Evolutionary conservation across 2,329 filamentous ascomycete species (phyloP).

Genomic region (Fusarium sp.): DNA sequence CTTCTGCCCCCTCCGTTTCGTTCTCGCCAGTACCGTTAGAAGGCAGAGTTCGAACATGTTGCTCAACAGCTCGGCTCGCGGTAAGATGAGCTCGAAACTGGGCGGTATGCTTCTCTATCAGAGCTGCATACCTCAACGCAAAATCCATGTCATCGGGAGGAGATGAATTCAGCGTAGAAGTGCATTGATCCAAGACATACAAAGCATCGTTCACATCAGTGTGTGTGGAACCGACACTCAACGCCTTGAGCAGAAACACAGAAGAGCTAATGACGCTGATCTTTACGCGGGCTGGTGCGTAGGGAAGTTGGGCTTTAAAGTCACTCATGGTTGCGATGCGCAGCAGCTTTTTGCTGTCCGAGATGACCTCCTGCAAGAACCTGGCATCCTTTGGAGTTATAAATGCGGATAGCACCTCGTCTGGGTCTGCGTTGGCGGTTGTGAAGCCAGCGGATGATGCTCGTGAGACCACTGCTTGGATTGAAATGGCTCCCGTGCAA

Average conservation of each 20-base stretch:
- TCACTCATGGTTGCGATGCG: slow-evolving; percentile 27
- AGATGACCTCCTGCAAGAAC: slow-evolving; percentile 37
- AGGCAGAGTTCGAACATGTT: not conserved
- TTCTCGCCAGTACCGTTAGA: not conserved
- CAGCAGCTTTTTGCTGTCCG: slow-evolving; percentile 30
- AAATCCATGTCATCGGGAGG: slow-evolving; percentile 43
- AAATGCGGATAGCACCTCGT: slow-evolving; percentile 24
- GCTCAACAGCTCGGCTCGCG: not conserved
- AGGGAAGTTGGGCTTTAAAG: slow-evolving; percentile 25
- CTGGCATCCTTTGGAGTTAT: slow-evolving; percentile 31
- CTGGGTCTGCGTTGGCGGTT: not conserved
- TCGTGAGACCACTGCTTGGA: slow-evolving; percentile 37
- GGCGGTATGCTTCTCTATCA: slow-evolving; percentile 37
- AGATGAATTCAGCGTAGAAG: slow-evolving; percentile 10
- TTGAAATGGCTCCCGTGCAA: slow-evolving; percentile 34
- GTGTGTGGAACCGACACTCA: slow-evolving; percentile 26
- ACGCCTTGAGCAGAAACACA: slow-evolving; percentile 38
- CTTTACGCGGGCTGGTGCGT: slow-evolving; percentile 29
- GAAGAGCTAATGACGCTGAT: slow-evolving; percentile 39
- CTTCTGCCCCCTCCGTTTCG: not conserved
- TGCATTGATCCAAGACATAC: slow-evolving; percentile 31
- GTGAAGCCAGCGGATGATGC: slow-evolving; percentile 21
- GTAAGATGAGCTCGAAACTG: slow-evolving; percentile 31
- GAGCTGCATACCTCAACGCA: slow-evolving; percentile 35
- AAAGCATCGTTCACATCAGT: slow-evolving; percentile 31